Base-by-base conservation (phyloP, 2,329 filamentous ascomycete genomes). In the Mollisia scopiformis region DNA sequence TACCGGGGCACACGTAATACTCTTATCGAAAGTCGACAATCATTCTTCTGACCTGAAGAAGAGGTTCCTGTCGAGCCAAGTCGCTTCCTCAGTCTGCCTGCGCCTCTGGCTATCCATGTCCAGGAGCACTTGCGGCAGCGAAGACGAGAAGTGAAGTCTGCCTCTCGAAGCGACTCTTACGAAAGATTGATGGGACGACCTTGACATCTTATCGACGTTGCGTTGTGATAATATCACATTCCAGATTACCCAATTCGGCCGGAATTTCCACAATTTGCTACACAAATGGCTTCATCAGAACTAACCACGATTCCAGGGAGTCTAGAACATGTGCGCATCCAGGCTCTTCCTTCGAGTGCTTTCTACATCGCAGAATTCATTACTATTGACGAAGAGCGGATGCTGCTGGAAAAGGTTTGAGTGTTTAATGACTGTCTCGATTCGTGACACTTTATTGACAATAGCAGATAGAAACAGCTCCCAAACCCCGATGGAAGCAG, bases 341-440 rank as follows among this genome's bases (percentile, higher is more conserved):
- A 74, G 7, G 69, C 69, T 31, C 79, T 93, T 2, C 89, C 90
- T 4, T 73, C 82, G 1, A 78, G 83, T 33, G 90, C 92, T 57
- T 97, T 89, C 78, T 97, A 98, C 77, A 89, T 97, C 59, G 83
- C 92, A 7, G 81, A 93, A 73, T 97, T 97, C 77, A 89, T 98
- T 73, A 89, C 84, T 4, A 75, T 80, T 57, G 84, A 88, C 47
- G 93, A 97, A 75, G 92, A 97, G 77, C 74, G 78, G 31, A 71
- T 77, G 7, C 84, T 97, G 7, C 78, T 96, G 51, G 78, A 86
- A 56, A 95, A 92, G 81, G 91, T 90, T 70, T 50, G 69, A 95
- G 92, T 80, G 91, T 90, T 70, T 50, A 69, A 62, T 16, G 6
- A 16, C 33, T 21, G 31, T 57, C 41, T 28, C 51, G 35, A 16